Evolutionary conservation across 305 asterid species (phyloP), one percentile per base, ranked within the genome.

Genomic region (Solanum hybrid): DNA sequence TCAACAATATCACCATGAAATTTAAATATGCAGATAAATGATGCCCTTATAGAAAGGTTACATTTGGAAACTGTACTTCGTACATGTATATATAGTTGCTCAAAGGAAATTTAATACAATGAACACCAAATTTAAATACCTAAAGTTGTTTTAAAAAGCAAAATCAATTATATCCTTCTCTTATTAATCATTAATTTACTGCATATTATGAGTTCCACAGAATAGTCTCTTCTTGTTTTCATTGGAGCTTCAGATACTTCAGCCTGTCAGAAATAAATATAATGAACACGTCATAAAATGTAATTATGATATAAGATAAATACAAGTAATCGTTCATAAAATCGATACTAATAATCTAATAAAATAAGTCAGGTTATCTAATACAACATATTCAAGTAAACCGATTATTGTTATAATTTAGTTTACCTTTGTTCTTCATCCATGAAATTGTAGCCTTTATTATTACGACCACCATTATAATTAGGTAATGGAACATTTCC

Each of bases 401-500:
- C 2, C 17, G 7, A 69, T 2, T 11, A 69, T 69, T 69, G 7
- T 24, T 66, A 2, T 79, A n/a, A n/a, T 79, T 79, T 80, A 8
- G 20, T n/a, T 69, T 75, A 93, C 95, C 93, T 93, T 69, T 93
- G 89, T 31, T 91, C 91, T 31, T 90, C 90, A n/a, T 90, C 89
- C 81, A 87, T 90, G 51, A 71, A n/a, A 37, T 90, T 88, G 72
- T 89, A 27, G 10, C 37, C 81, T 7, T 87, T 90, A 87, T 26
- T 85, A 87, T 29, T 60, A 84, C 26, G 12, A 13, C 12, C 72
- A 27, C 42, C 2, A 56, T 32, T 84, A 84, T 96, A 94, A 5
- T 94, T 92, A 36, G 98, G 98, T 88, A 94, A 35, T 7, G 97
- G 97, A 42, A 94, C 91, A 71, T 88, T 85, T 16, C 96, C 98